Percentiles rank a stretch among this genome's conserved stretches.
Conservation (phyloP, 2,329 filamentous ascomycete genomes). For the Boeremia lycopersici region DNA sequence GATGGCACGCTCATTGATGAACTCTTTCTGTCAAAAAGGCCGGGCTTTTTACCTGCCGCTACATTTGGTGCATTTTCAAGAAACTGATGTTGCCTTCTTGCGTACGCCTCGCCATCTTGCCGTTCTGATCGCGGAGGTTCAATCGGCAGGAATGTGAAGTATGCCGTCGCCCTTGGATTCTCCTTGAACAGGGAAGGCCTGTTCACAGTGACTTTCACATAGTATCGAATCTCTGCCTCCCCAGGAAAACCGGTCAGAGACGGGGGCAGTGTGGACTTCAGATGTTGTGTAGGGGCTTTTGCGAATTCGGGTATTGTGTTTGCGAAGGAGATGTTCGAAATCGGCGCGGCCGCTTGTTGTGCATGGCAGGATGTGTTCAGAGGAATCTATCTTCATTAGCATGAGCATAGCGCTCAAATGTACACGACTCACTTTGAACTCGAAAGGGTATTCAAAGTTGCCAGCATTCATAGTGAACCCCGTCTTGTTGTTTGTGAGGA, state of each 20-base stretch:
- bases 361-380: constrained; percentile 73
- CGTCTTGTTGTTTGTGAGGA: constrained; percentile 45
- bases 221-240: constrained; percentile 91
- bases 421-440: constrained; percentile 69
- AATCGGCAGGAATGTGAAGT: constrained; percentile 87
- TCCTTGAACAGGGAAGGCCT: constrained; percentile 89
- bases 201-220: constrained; percentile 91
- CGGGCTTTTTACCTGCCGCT: constrained; percentile 60
- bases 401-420: background rate
- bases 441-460: constrained; percentile 76
- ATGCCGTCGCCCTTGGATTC: constrained; percentile 69
- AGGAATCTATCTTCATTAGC: constrained; percentile 47
- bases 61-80: constrained; percentile 35
- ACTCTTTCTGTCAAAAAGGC: constrained; percentile 61
- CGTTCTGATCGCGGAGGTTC: constrained; percentile 77
- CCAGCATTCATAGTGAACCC: constrained; percentile 69
- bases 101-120: constrained; percentile 80
- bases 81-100: constrained; percentile 72
- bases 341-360: constrained; percentile 42
- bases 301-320: constrained; percentile 53
- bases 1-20: constrained; percentile 26
- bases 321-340: constrained; percentile 52
- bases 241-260: constrained; percentile 86
- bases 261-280: constrained; percentile 85
- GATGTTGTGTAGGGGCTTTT: constrained; percentile 63